Percentiles rank a stretch among this genome's conserved stretches.
Conservation (phyloP, 2,329 filamentous ascomycete genomes). For the Calonectria henricotiae region DNA sequence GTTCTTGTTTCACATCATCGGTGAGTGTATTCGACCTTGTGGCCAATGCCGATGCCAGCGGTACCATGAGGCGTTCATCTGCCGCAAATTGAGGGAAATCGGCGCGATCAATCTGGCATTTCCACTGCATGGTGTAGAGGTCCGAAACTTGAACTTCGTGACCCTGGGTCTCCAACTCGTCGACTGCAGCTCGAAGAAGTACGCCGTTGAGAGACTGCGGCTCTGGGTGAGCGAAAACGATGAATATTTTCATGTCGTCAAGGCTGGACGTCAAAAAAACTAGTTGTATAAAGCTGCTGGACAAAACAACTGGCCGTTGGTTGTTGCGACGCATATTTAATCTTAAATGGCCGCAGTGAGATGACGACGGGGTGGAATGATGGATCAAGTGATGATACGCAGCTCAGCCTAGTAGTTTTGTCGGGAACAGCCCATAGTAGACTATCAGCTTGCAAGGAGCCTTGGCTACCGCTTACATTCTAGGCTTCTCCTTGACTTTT, state of each 20-base stretch:
- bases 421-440: no score
- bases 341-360: no score
- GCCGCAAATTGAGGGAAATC: conserved; percentile 25
- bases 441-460: no score
- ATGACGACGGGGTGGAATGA: no score
- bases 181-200: conserved; percentile 28
- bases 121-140: conserved; percentile 43
- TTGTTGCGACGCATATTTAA: no score
- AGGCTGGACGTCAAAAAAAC: conserved; percentile 34
- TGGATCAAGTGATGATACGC: no score
- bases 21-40: conserved; percentile 32
- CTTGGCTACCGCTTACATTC: no score
- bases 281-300: no score
- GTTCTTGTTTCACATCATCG: conserved; percentile 36
- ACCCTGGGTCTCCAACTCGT: conserved; percentile 37
- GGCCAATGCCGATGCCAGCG: conserved; percentile 29
- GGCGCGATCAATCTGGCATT: conserved; percentile 30
- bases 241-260: conserved; percentile 57
- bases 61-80: conserved; percentile 31
- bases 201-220: conserved; percentile 35
- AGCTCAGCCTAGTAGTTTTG: no score
- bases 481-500: no score
- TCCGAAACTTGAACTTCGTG: conserved; percentile 39
- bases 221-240: conserved; percentile 41
- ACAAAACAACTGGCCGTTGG: no score